A percentile compares a stretch with the other conserved stretches of the same genome.
phyloP scores from a whole-genome alignment of 2,329 filamentous ascomycete genomes.

The Aspergillus intermedius region DNA sequence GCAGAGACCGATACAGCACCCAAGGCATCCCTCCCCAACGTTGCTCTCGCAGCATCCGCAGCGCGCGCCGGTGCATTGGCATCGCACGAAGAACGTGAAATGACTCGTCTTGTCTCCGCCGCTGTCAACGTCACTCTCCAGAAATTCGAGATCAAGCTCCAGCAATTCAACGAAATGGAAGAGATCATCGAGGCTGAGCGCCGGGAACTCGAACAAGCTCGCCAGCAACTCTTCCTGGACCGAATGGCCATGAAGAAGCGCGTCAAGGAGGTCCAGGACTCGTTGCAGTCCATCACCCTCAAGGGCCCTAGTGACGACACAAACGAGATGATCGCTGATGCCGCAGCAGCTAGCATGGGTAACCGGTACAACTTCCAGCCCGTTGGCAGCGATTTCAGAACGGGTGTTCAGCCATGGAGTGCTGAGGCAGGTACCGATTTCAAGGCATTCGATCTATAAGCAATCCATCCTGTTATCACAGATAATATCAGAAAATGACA shows the following conservation, averaged over 20 bases:
- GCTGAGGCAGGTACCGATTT: constrained; percentile 35
- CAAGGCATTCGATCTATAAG: constrained; percentile 38
- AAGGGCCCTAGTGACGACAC: constrained; percentile 39
- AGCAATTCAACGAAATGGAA: constrained; percentile 96
- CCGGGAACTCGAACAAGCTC: constrained; percentile 81
- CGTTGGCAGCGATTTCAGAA: constrained; percentile 22
- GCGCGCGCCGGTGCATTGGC: constrained; percentile 81
- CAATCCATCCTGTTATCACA: constrained; percentile 8
- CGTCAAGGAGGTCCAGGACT: constrained; percentile 74
- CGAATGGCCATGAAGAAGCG: constrained; percentile 83
- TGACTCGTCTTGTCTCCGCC: constrained; percentile 86
- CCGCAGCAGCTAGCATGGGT: constrained; percentile 28
- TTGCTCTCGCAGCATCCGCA: constrained; percentile 79
- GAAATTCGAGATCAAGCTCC: constrained; percentile 91
- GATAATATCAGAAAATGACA: constrained; percentile 16
- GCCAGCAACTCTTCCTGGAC: constrained; percentile 91
- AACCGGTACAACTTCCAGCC: constrained; percentile 39
- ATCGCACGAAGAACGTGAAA: constrained; percentile 93
- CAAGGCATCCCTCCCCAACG: constrained; percentile 55
- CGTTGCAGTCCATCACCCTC: constrained; percentile 46
- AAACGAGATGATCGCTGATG: constrained; percentile 28
- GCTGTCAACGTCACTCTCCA: constrained; percentile 91
- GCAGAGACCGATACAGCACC: constrained; percentile 43
- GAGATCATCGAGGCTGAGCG: constrained; percentile 84
- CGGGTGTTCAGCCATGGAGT: constrained; percentile 35